Evolutionary conservation across 1,139 yeast species (phyloP), one percentile per base, ranked within the genome.

Genomic region (Saccharomyces hybrid): DNA sequence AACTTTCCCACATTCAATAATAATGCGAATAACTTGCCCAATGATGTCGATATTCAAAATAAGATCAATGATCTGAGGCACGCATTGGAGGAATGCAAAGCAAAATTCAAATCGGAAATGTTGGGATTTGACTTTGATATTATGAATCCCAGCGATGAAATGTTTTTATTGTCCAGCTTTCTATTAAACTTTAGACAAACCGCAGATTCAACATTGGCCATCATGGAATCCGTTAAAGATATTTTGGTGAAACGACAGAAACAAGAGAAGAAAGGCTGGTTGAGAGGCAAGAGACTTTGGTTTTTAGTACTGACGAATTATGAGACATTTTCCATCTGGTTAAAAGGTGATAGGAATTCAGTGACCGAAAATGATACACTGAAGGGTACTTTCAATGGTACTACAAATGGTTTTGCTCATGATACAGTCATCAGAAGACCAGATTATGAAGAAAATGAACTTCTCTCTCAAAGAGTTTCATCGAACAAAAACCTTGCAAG

Each of bases 81-180:
- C 19, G 72, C 75, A 1, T 64, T 75, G 54, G 62, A 69, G 1
- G 59, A 64, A 1, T 74, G 74, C 55, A 77, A 73, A 47, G 41
- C 61, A 3, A 60, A 63, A 13, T 68, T 70, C 50, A 65, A 70
- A 54, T 62, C 65, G 28, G 74, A 73, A 50, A 55, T 74, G 46
- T 57, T 66, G 13, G 58, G 56, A n/a, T 46, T 68, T n/a, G 60
- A 65, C 44, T 59, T 61, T 9, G 66, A 67, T 49, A 58, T 71
- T 34, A 60, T 77, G 2, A 66, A 74, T 49, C 80, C 81, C 8
- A 71, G 75, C 53, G 81, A 78, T 56, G 80, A 78, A 59, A 72
- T 76, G 68, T 78, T 78, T 57, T 60, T 78, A 27, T 55, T 78
- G 6, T 77, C 82, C 0, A 76, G 80, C 0, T 78, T 78, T 59